Evolutionary conservation across 352 stramenopile species (phyloP).

Genomic region (Phytopythium sindhum): DNA sequence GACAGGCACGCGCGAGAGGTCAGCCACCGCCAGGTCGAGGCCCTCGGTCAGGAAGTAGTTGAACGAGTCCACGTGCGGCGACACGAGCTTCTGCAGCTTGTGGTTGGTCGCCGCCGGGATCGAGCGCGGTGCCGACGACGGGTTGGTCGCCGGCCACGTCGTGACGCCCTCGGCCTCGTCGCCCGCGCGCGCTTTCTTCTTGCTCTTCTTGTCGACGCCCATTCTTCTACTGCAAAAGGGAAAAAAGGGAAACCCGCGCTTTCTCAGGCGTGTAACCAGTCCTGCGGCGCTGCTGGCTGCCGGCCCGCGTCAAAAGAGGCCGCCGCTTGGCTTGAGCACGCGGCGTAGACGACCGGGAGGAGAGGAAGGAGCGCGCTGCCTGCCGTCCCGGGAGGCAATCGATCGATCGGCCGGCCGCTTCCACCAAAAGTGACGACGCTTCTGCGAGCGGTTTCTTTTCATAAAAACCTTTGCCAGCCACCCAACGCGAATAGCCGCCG

Average conservation of each 20-base stretch:
- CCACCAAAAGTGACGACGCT: conserved; percentile 9
- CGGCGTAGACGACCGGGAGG: too few species aligned
- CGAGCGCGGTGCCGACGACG: conserved; percentile 70
- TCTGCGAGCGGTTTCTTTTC: not conserved
- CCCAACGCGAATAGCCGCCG: not conserved
- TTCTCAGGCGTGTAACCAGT: too few species aligned
- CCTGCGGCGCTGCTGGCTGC: not conserved
- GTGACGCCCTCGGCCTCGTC: conserved; percentile 22
- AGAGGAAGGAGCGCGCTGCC: not conserved
- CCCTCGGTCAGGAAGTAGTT: conserved; percentile 97
- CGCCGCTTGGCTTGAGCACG: not conserved
- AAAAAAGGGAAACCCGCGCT: too few species aligned
- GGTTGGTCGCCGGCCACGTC: conserved; percentile 81
- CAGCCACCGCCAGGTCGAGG: conserved; percentile 89
- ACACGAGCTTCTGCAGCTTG: conserved; percentile 89
- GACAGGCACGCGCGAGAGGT: conserved; percentile 90
- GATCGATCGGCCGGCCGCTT: not conserved
- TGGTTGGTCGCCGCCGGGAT: conserved; percentile 71
- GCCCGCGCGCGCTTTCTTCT: conserved; percentile 22
- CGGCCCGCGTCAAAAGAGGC: not conserved
- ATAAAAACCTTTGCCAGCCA: conserved; percentile 9
- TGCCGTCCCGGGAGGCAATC: too few species aligned
- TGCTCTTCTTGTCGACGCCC: conserved; percentile 51
- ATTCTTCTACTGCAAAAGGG: too few species aligned
- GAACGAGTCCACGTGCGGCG: conserved; percentile 98